Evolutionary conservation across 2,329 filamentous ascomycete genomes (phyloP), one percentile per base, ranked within the genome.

Genomic region (Verticillium nonalfalfae): DNA sequence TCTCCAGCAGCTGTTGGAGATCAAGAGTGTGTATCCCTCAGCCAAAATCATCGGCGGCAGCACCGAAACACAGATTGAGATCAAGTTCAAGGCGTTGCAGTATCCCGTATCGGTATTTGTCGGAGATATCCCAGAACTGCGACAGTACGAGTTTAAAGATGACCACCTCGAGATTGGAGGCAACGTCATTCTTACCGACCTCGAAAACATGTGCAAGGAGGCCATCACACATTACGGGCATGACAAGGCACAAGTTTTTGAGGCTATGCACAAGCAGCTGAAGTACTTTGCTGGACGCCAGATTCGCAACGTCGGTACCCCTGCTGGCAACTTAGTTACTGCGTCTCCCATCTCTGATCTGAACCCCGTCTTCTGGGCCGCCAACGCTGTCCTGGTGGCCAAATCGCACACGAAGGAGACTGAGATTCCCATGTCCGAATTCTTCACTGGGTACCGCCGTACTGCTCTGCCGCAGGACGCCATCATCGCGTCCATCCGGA

Each of bases 1-100:
- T 0, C 72, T 98, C 15, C 82, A 91, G 45, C 93, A 99, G 71
- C 80, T 99, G 15, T 82, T 98, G 15, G 90, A 97, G 71, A 97
- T 99, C 77, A 98, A 98, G 79, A 87, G 82, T 68, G 87, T 85
- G 0, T 89, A 92, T 67, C 94, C 94, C 0, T 86, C 88, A 33
- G 92, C 94, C 4, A 99, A 98, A 75, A 87, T 99, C 64, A 97
- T 99, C 64, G 94, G 93, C 58, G 95, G 95, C 64, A 97, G 93
- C 72, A 96, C 93, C 2, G 95, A 99, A 75, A 98, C 94, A 0
- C 95, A 98, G 75, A 98, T 99, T 63, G 95, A 99, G 76, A 90
- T 96, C 77, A 97, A 97, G 76, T 98, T 99, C 84, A 98, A 98
- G 78, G 92, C 89, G 1, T 85, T 97, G 80, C 85, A 93, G 68